Evolutionary conservation across 2,329 filamentous ascomycete genomes (phyloP).

Genomic region (Aspergillus proliferans): DNA sequence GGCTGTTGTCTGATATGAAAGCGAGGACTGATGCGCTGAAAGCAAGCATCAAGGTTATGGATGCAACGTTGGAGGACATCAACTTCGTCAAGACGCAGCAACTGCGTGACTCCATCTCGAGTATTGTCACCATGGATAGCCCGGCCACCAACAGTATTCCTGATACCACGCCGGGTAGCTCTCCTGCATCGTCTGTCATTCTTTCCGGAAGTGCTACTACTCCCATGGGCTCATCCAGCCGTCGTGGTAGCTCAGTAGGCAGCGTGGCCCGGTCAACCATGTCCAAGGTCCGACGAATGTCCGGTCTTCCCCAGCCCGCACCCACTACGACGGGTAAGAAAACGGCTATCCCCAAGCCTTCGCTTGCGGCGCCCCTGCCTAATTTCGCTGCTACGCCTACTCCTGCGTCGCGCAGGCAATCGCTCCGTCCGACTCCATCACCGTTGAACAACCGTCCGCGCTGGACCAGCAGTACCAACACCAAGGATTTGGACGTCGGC

Average conservation of each 20-base stretch:
- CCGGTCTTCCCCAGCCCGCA: slow-evolving; percentile 39
- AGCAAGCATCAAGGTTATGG: slow-evolving; percentile 69
- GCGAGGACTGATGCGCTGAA: slow-evolving; percentile 73
- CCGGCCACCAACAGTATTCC: slow-evolving; percentile 63
- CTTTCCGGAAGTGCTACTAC: slow-evolving; percentile 46
- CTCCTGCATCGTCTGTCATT: slow-evolving; percentile 60
- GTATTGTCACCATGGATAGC: slow-evolving; percentile 76
- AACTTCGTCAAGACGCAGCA: slow-evolving; percentile 59
- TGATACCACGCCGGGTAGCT: slow-evolving; percentile 63
- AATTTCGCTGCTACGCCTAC: slow-evolving; percentile 50
- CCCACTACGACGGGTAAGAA: slow-evolving; percentile 27
- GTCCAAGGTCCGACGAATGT: slow-evolving; percentile 41
- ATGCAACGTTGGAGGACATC: slow-evolving; percentile 67
- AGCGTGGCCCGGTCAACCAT: slow-evolving; percentile 35
- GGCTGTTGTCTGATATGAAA: slow-evolving; percentile 78
- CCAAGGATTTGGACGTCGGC: slow-evolving; percentile 57
- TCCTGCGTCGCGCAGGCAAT: slow-evolving; percentile 32
- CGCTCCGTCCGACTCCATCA: slow-evolving; percentile 38
- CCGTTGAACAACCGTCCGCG: slow-evolving; percentile 55
- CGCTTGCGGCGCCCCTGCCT: slow-evolving; percentile 30
- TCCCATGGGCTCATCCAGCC: slow-evolving; percentile 40
- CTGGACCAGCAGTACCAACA: slow-evolving; percentile 66
- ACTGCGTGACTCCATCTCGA: slow-evolving; percentile 86
- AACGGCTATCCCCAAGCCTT: slow-evolving; percentile 32
- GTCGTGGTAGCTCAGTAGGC: slow-evolving; percentile 42